Evolutionary conservation across 441 rosid species (phyloP), one percentile per base, ranked within the genome.

Genomic region (Mallotus repandus): DNA sequence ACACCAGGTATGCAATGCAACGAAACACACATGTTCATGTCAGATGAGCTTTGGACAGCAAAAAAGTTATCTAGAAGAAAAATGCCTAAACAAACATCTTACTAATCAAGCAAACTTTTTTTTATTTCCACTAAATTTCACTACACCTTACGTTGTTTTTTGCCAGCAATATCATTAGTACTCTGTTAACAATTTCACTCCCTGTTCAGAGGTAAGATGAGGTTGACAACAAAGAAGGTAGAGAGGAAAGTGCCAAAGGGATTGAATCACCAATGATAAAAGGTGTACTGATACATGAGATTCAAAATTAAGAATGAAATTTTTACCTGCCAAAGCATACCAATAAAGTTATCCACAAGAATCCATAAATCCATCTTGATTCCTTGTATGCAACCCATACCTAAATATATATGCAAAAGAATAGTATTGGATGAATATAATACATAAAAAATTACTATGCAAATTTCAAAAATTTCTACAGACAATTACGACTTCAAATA

Each of bases 361-460:
- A 46, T 68, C 86, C 91, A 82, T 63, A 41, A 59, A 88, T 57
- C 94, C 89, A 92, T 77, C 84, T 87, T 16, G 92, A 73, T 81
- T 92, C 98, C 86, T 92, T 95, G 86, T 91, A 95, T 57, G 81
- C 82, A 78, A 91, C 86, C 99, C 98, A 95, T 59, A 91, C 90
- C 98, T 92, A 82, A 22, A 64, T 64, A 32, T 50, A 68, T 13
- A 66, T 9, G 32, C 8, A 64, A 50, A 62, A 75, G 7, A 56
- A 55, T 15, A 54, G 29, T n/a, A 62, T 52, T 66, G 46, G 63
- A 8, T 25, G 29, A 62, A 66, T 67, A 22, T 38, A 53, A 53
- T 50, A 46, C 46, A n/a, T 43, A 25, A 29, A 58, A 18, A n/a
- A n/a, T 29, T 9, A 9, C 22, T 13, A 13, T 49, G 3, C 10